Percentiles rank a stretch among this genome's conserved stretches.
phyloP scores from a whole-genome alignment of 2,329 filamentous ascomycete genomes.

The Verticillium albo-atrum region DNA sequence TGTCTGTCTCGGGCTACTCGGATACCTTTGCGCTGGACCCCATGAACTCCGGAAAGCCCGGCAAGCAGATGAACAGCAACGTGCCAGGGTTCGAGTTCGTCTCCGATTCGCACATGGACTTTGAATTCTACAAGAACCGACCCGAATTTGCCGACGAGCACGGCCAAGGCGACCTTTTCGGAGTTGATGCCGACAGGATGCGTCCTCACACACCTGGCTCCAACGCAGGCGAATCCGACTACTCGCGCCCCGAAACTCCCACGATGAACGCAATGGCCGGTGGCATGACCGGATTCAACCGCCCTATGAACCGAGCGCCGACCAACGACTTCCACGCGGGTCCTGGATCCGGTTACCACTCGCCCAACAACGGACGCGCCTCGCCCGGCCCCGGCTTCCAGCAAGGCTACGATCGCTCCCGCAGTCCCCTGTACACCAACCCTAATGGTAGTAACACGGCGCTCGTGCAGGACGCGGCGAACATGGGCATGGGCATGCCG shows the following conservation, averaged over 20 bases:
- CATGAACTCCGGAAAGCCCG: slow-evolving; percentile 59
- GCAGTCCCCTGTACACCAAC: slow-evolving; percentile 45
- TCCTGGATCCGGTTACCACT: slow-evolving; percentile 14
- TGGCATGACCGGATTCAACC: slow-evolving; percentile 15
- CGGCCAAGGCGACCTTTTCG: slow-evolving; percentile 70
- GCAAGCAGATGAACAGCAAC: slow-evolving; percentile 29
- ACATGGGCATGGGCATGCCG: slow-evolving; percentile 39
- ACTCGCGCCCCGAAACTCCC: slow-evolving; percentile 49
- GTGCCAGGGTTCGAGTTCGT: slow-evolving; percentile 85
- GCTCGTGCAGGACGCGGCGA: slow-evolving; percentile 48
- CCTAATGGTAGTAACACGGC: slow-evolving; percentile 50
- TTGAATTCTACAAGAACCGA: slow-evolving; percentile 86
- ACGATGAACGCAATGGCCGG: slow-evolving; percentile 27
- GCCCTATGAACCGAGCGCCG: slow-evolving; percentile 1
- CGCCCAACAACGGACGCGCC: slow-evolving; percentile 3
- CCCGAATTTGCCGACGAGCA: slow-evolving; percentile 84
- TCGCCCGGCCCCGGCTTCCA: slow-evolving; percentile 6
- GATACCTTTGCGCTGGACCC: slow-evolving; percentile 75
- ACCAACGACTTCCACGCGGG: slow-evolving; percentile 14
- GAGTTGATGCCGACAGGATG: slow-evolving; percentile 52
- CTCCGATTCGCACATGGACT: slow-evolving; percentile 79
- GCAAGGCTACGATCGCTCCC: slow-evolving; percentile 20
- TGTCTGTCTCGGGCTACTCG: slow-evolving; percentile 68
- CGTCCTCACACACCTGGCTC: slow-evolving; percentile 60
- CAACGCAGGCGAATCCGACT: slow-evolving; percentile 37